These are phyloP conservation scores for Dendrobium officinale DNA, from an alignment of 106 monocot genomes.

Conservation along the genomic window DNA sequence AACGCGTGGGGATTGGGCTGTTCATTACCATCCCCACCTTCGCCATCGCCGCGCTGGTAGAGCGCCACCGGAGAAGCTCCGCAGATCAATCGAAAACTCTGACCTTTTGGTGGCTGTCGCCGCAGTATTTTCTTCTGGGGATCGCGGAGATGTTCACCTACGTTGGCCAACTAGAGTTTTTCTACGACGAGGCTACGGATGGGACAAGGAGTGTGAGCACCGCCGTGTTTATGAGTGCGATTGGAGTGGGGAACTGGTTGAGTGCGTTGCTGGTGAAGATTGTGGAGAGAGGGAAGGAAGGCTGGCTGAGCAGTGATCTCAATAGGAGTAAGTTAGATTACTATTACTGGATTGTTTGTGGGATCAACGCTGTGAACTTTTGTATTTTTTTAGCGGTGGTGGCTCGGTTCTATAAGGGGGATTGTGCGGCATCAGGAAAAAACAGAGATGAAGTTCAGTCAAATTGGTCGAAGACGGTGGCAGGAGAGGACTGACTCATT, in stretches of 20 bases:
- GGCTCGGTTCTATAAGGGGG: constrained; percentile 16
- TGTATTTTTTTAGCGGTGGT: constrained; percentile 16
- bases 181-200: constrained; percentile 37
- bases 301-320: constrained; percentile 36
- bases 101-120: constrained; percentile 36
- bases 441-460: not conserved
- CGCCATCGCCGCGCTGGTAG: constrained; percentile 16
- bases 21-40: constrained; percentile 31
- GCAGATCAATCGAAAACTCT: not conserved
- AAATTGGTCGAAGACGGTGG: not conserved
- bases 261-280: constrained; percentile 20
- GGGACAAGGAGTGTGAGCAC: constrained; percentile 34
- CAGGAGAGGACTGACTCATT: not conserved
- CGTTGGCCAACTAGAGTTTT: constrained; percentile 55
- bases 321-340: constrained; percentile 34
- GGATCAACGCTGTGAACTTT: constrained; percentile 30
- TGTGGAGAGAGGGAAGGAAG: constrained; percentile 11
- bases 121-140: constrained; percentile 51
- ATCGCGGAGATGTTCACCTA: constrained; percentile 38
- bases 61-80: constrained; percentile 14
- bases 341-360: constrained; percentile 45
- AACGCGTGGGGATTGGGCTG: constrained; percentile 35
- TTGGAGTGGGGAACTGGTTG: constrained; percentile 28
- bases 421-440: not conserved
- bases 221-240: constrained; percentile 25